Percentiles rank a stretch among this genome's conserved stretches.
phyloP scores from a whole-genome alignment of 208 protist genomes.

The Crithidia expoeki region DNA sequence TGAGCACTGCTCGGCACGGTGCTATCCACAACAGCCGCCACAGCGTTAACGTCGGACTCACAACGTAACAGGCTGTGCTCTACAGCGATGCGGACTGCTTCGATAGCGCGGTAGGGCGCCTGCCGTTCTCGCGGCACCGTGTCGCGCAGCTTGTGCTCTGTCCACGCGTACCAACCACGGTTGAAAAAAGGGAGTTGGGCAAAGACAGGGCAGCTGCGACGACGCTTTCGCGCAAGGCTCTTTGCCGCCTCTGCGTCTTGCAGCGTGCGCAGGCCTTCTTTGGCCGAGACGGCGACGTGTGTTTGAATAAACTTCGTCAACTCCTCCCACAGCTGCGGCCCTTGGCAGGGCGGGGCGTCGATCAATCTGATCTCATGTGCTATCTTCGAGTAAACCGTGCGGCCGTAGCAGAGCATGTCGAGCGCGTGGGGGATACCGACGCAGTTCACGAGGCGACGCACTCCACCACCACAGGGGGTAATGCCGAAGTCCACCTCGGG shows the following conservation, averaged over 20 bases:
- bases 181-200: constrained; percentile 34
- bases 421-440: constrained; percentile 62
- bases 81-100: constrained; percentile 47
- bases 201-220: constrained; percentile 15
- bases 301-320: constrained; percentile 6
- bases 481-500: constrained; percentile 72
- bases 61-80: constrained; percentile 3
- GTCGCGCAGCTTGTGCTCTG: constrained; percentile 45
- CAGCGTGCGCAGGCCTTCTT: not conserved
- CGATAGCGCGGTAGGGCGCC: constrained; percentile 48
- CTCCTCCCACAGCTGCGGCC: constrained; percentile 17
- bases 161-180: constrained; percentile 41
- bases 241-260: constrained; percentile 12
- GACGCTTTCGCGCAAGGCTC: constrained; percentile 11
- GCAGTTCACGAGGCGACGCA: constrained; percentile 68
- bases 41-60: not conserved
- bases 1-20: not conserved
- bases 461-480: constrained; percentile 80
- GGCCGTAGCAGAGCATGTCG: constrained; percentile 44
- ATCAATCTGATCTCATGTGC: constrained; percentile 69
- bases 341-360: constrained; percentile 37
- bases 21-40: not conserved
- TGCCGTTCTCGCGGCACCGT: constrained; percentile 44
- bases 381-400: constrained; percentile 40
- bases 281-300: constrained; percentile 8